Conservation (phyloP, 1,284 basidiomycete genomes). For the Sporisorium scitamineum region DNA sequence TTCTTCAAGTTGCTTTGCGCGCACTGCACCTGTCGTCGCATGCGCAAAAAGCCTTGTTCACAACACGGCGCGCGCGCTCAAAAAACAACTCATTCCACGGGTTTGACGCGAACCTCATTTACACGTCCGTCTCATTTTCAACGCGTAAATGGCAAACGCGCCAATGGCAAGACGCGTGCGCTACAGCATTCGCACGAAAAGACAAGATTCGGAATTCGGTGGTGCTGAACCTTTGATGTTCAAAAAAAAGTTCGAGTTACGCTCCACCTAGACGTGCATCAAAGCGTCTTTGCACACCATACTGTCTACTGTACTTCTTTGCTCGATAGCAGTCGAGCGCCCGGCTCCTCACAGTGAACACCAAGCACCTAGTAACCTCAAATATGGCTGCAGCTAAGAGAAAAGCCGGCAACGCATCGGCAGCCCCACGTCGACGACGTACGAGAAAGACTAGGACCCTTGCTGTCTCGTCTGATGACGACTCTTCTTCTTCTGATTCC, state of each 20-base stretch:
- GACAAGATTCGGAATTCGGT: slow-evolving; percentile 13
- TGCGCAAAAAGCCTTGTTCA: background rate
- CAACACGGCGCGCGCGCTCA: slow-evolving; percentile 1
- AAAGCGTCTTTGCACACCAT: background rate
- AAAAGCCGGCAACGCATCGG: slow-evolving; percentile 11
- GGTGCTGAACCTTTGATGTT: slow-evolving; percentile 8
- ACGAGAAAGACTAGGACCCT: slow-evolving; percentile 47
- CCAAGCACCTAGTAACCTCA: no score
- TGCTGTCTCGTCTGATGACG: slow-evolving; percentile 33
- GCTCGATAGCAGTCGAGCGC: background rate
- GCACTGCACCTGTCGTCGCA: no score
- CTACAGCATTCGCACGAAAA: slow-evolving; percentile 2
- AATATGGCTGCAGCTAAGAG: slow-evolving; percentile 25
- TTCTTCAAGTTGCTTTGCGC: background rate
- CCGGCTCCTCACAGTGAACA: background rate
- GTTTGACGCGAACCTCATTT: slow-evolving; percentile 45
- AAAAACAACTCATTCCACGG: background rate
- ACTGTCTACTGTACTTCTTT: no score
- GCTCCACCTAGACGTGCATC: background rate
- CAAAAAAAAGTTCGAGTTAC: slow-evolving; percentile 10
- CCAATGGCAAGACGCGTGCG: slow-evolving; percentile 12
- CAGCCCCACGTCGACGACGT: slow-evolving; percentile 24
- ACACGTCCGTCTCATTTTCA: slow-evolving; percentile 21
- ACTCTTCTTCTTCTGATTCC: slow-evolving; percentile 34
- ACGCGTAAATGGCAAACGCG: slow-evolving; percentile 36